Evolutionary conservation across 495 filamentous ascomycete genomes (phyloP), one percentile per base, ranked within the genome.

Genomic region (Lasiosphaeria ovina): DNA sequence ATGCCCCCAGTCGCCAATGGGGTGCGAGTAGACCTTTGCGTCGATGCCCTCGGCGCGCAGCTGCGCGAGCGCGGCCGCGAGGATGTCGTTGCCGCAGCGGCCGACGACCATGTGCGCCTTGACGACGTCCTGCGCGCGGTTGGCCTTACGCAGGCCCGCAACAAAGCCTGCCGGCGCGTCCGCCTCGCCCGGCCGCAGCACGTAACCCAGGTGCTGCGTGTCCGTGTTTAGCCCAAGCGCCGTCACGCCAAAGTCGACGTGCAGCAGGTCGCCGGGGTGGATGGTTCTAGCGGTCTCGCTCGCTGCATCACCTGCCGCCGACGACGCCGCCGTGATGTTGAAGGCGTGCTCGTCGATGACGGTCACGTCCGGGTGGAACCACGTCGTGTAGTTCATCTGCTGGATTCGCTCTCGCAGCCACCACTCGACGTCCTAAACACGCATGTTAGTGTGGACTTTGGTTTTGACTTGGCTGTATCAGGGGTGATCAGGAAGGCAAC

Each of bases 1-100:
- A 62, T 81, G 78, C 0, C 77, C 78, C 76, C 76, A 79, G 69
- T 81, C 78, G 1, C 78, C 78, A 36, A 77, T 77, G n/a, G 78
- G 73, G 54, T 81, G 77, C 36, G 64, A 74, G 44, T 81, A 81
- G 1, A 81, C 70, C 64, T 67, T 76, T 2, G 75, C 78, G 45
- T 75, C 68, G 32, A 81, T 76, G 6, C 72, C 74, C 59, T 79
- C 78, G 14, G 47, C 63, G 4, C 55, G 53, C 72, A 79, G 77
- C 59, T 79, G 69, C 40, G 63, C 51, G 16, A 71, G 61, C 0
- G 64, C 56, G 0, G 62, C 65, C 48, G 71, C 71, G 35, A 81
- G 60, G 35, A 79, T 78, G 40, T 71, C 69, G 38, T 79, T 79
- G 7, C 77, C 75, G 10, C 68, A 73, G 55, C 57, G 54, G 1